These are phyloP conservation scores for Nothophoma quercina DNA, from an alignment of 2,329 filamentous ascomycete species.

Conservation along the genomic window DNA sequence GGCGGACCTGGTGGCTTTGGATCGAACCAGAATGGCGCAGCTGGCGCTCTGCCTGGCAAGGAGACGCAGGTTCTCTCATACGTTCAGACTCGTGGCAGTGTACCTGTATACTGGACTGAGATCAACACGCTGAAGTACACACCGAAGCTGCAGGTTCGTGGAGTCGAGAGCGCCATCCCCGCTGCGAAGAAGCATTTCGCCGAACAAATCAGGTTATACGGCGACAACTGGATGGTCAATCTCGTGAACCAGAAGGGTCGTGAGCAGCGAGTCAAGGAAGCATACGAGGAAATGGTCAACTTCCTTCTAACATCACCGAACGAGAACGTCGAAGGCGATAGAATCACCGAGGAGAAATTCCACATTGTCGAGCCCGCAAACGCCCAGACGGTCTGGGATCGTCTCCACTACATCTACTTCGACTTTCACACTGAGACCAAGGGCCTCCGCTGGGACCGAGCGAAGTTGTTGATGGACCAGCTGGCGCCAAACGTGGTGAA, in stretches of 20 bases:
- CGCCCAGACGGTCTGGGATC: conserved; percentile 73
- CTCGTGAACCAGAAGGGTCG: conserved; percentile 95
- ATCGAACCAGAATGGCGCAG: conserved; percentile 74
- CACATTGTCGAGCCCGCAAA: conserved; percentile 73
- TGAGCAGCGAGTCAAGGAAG: conserved; percentile 86
- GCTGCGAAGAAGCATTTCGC: conserved; percentile 88
- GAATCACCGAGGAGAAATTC: conserved; percentile 78
- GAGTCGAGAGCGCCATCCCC: conserved; percentile 78
- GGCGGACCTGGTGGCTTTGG: conserved; percentile 80
- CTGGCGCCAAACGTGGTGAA: conserved; percentile 76
- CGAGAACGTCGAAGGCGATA: conserved; percentile 71
- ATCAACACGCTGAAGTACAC: conserved; percentile 92
- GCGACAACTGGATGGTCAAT: conserved; percentile 97
- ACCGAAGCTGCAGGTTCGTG: conserved; percentile 86
- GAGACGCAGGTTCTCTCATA: conserved; percentile 93
- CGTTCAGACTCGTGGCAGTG: conserved; percentile 94
- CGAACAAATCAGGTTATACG: conserved; percentile 91
- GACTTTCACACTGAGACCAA: conserved; percentile 99
- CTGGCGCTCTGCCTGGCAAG: conserved; percentile 63
- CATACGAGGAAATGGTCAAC: conserved; percentile 90
- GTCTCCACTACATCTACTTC: conserved; percentile 95
- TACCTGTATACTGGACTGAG: conserved; percentile 96
- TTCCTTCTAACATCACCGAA: conserved; percentile 73
- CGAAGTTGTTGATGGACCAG: conserved; percentile 83
- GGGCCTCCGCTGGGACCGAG: conserved; percentile 90